Evolutionary conservation across 163 green algal species (phyloP).

Genomic region (Scenedesmus sp.): DNA sequence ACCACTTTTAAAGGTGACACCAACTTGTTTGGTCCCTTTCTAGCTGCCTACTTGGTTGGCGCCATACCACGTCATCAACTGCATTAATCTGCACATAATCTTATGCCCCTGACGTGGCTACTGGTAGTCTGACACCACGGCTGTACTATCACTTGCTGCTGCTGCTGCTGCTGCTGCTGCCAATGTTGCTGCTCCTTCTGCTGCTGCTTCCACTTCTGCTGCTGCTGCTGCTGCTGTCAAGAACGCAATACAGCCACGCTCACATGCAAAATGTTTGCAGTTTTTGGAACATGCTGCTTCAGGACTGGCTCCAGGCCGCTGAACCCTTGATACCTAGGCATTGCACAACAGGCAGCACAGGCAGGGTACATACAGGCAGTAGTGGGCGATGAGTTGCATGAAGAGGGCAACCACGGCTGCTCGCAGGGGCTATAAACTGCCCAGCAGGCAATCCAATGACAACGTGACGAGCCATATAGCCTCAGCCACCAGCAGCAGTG

Average conservation of each 20-base stretch:
- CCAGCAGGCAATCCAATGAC: too few species aligned
- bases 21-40: too few species aligned
- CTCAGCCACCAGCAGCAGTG: background rate
- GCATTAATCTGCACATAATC: background rate
- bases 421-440: background rate
- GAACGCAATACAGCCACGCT: background rate
- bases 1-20: too few species aligned
- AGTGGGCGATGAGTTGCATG: too few species aligned
- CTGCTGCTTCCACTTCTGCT: too few species aligned
- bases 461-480: background rate
- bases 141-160: background rate
- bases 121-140: background rate
- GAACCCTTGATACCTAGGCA: conserved; percentile 55
- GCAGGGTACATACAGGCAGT: background rate
- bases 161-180: background rate
- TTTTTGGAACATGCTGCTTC: conserved; percentile 21
- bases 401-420: background rate
- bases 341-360: background rate
- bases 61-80: too few species aligned
- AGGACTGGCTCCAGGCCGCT: conserved; percentile 55
- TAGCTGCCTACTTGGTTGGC: background rate
- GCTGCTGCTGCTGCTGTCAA: background rate
- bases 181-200: too few species aligned
- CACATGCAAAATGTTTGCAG: conserved; percentile 60
- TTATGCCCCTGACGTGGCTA: background rate